These are phyloP conservation scores for Arachnopeziza araneosa DNA, from an alignment of 2,329 filamentous ascomycete species.

Conservation along the genomic window DNA sequence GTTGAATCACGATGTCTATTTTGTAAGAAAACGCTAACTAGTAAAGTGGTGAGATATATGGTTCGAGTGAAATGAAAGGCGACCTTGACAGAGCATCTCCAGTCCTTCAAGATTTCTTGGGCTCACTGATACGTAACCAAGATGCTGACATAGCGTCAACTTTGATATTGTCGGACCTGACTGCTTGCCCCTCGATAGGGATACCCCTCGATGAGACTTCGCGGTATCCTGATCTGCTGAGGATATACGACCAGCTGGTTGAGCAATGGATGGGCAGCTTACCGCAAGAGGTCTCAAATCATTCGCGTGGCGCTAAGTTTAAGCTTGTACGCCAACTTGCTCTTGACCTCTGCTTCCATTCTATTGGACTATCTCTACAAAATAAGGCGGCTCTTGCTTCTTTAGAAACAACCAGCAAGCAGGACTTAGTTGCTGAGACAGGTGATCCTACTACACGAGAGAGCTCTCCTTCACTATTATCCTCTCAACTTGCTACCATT, in stretches of 20 bases:
- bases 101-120: slow-evolving; percentile 18
- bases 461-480: background rate
- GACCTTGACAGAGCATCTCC: slow-evolving; percentile 23
- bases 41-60: slow-evolving; percentile 21
- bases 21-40: slow-evolving; percentile 5
- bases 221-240: slow-evolving; percentile 14
- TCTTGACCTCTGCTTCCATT: slow-evolving; percentile 28
- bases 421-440: background rate
- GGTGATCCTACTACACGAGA: slow-evolving; percentile 1
- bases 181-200: background rate
- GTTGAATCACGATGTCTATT: background rate
- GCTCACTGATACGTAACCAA: slow-evolving; percentile 13
- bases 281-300: slow-evolving; percentile 19
- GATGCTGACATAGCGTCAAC: slow-evolving; percentile 8
- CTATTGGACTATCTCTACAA: slow-evolving; percentile 23
- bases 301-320: slow-evolving; percentile 25
- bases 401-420: background rate
- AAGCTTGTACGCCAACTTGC: slow-evolving; percentile 25
- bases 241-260: slow-evolving; percentile 27
- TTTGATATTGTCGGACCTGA: background rate
- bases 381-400: background rate
- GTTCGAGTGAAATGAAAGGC: slow-evolving; percentile 13
- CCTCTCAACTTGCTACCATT: background rate
- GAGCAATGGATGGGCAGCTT: slow-evolving; percentile 27
- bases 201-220: background rate